phyloP scores from a whole-genome alignment of 2,329 filamentous ascomycete species.

The Diplodia corticola region DNA sequence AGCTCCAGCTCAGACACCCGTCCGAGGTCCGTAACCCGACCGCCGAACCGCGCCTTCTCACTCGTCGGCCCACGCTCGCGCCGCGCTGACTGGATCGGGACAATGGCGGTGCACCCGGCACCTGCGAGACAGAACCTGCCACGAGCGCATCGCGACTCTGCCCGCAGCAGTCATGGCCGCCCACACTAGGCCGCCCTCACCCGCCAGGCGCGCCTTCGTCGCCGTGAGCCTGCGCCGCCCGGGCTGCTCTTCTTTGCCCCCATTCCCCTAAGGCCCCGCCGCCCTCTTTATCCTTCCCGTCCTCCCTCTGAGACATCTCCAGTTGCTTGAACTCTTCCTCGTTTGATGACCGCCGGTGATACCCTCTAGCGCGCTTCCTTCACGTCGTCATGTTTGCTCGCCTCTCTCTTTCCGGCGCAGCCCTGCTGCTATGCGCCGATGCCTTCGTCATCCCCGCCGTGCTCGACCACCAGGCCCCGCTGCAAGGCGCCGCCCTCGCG shows the following conservation, averaged over 20 bases:
- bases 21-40: not conserved
- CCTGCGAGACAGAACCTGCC: conserved; percentile 14
- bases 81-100: conserved; percentile 5
- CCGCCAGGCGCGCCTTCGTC: conserved; percentile 3
- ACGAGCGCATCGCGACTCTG: conserved; percentile 18
- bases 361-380: conserved; percentile 16
- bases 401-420: conserved; percentile 5
- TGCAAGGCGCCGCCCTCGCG: not conserved
- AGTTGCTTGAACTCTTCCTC: not conserved
- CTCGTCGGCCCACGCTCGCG: not conserved
- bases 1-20: not conserved
- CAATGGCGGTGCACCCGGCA: conserved; percentile 6
- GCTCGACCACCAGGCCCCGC: conserved; percentile 6
- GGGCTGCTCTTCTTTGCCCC: not conserved
- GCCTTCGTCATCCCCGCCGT: conserved; percentile 14
- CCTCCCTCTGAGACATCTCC: conserved; percentile 4
- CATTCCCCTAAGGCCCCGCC: not conserved
- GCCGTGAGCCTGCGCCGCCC: not conserved
- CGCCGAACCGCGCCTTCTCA: not conserved
- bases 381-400: conserved; percentile 7
- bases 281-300: not conserved
- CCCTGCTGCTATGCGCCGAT: conserved; percentile 18
- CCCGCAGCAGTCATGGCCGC: not conserved
- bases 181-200: conserved; percentile 1
- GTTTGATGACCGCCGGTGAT: not conserved